Base-by-base conservation (phyloP, 164 flowering plant genomes). In the Stephania japonica region DNA sequence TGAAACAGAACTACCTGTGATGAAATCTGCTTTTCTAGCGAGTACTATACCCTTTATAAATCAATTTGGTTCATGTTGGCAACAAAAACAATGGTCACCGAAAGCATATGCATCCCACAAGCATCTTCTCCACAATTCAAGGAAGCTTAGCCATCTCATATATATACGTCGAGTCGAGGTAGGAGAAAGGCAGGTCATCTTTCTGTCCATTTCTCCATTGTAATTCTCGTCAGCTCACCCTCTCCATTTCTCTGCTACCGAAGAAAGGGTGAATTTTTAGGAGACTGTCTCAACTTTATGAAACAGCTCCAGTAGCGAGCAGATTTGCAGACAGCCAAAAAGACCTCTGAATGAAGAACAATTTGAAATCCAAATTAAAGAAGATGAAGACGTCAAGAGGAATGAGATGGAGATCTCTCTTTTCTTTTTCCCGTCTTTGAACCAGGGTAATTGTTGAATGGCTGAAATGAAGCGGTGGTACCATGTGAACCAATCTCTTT, bases 341-440 rank as follows among this genome's bases (percentile, higher is more conserved):
- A 67, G 6, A 32, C 23, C 18, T 67, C 21, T 32, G 5, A 67
- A 18, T 47, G 16, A 13, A 18, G 7, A 65, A 24, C 16, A 24
- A 14, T 65, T 32, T 65, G 1, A 18, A 21, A 32, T 13, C 6
- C 8, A 23, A 43, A 9, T 5, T 70, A 70, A 1, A 24, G 14
- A 70, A 69, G 71, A 14, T 25, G 38, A 65, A 13, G 38, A 41
- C 12, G 65, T 21, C 32, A 6, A 59, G 61, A 16, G 49, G 75
- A 69, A 53, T 78, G 70, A 41, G 77, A 76, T 26, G 44, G 73
- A 70, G 73, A 70, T 56, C 73, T 70, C 42, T 81, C 78, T 74
- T 83, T 84, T 72, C 87, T 79, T 76, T 84, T 84, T 50, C 88
- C 84, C 1, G 81, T 70, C 72, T 70, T 3, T 9, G 65, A 12